phyloP scores from a whole-genome alignment of 208 protist genomes.

The Kentomonas sorsogonicus region DNA sequence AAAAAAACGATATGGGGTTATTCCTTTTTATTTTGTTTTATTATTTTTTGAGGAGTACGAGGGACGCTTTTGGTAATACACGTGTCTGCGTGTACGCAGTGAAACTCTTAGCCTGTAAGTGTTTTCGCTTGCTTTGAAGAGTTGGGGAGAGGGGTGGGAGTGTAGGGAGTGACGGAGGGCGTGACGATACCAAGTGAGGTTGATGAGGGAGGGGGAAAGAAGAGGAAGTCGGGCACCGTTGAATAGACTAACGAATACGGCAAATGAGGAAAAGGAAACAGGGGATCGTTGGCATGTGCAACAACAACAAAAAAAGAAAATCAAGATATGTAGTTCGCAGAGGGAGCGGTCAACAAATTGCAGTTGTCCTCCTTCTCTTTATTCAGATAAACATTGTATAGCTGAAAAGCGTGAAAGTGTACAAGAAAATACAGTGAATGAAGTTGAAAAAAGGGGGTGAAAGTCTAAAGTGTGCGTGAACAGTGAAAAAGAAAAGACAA shows the following conservation, averaged over 20 bases:
- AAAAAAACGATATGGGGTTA: too few relatives aligned
- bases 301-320: constrained; percentile 4
- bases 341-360: neutral
- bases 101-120: too few relatives aligned
- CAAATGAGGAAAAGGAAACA: constrained; percentile 5
- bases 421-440: neutral
- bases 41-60: too few relatives aligned
- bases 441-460: constrained; percentile 8
- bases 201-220: constrained; percentile 5
- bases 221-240: too few relatives aligned
- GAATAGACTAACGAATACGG: constrained; percentile 4
- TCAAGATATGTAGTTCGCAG: neutral
- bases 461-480: constrained; percentile 6
- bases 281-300: neutral
- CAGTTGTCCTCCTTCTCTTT: neutral
- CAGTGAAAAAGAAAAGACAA: neutral
- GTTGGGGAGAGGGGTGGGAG: too few relatives aligned
- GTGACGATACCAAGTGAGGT: too few relatives aligned
- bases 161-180: too few relatives aligned
- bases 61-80: too few relatives aligned
- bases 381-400: neutral
- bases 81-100: too few relatives aligned
- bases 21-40: too few relatives aligned
- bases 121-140: too few relatives aligned
- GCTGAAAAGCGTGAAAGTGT: neutral